Conservation (phyloP, 2,329 filamentous ascomycete species). For the Hypoxylon sp. region DNA sequence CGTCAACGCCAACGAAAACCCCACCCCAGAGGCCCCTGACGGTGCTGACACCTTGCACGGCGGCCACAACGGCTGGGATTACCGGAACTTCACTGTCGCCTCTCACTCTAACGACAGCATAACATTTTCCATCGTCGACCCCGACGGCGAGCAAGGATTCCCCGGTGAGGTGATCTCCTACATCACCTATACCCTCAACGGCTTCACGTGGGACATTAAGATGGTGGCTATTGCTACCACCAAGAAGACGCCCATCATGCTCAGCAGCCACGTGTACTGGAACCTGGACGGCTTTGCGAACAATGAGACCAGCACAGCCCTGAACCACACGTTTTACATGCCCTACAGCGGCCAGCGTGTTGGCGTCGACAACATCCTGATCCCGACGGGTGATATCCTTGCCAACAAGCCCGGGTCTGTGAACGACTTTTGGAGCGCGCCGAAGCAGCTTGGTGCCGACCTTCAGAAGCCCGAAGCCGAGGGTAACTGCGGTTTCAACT, state of each 20-base stretch:
- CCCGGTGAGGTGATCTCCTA: slow-evolving; percentile 78
- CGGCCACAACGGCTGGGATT: slow-evolving; percentile 77
- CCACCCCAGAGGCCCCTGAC: slow-evolving; percentile 56
- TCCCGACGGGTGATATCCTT: slow-evolving; percentile 80
- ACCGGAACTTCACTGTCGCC: slow-evolving; percentile 79
- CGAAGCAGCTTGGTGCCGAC: slow-evolving; percentile 80
- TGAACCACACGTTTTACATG: slow-evolving; percentile 77
- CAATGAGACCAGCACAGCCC: slow-evolving; percentile 67
- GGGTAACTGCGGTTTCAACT: slow-evolving; percentile 81
- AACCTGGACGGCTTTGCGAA: slow-evolving; percentile 83
- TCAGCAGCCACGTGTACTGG: slow-evolving; percentile 80
- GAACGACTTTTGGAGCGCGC: slow-evolving; percentile 82
- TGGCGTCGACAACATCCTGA: slow-evolving; percentile 73
- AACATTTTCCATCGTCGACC: slow-evolving; percentile 77
- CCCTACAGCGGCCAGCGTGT: slow-evolving; percentile 77
- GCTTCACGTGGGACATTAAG: slow-evolving; percentile 74
- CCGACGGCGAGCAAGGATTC: slow-evolving; percentile 78
- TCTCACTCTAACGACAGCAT: slow-evolving; percentile 71
- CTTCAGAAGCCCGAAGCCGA: slow-evolving; percentile 67
- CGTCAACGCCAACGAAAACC: slow-evolving; percentile 70
- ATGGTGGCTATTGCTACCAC: slow-evolving; percentile 76
- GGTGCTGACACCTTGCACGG: slow-evolving; percentile 74
- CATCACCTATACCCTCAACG: slow-evolving; percentile 75
- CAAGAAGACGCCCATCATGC: slow-evolving; percentile 83
- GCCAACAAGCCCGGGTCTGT: slow-evolving; percentile 71